Evolutionary conservation across 768 basidiomycete genomes (phyloP).

Genomic region (Leccinum broughii): DNA sequence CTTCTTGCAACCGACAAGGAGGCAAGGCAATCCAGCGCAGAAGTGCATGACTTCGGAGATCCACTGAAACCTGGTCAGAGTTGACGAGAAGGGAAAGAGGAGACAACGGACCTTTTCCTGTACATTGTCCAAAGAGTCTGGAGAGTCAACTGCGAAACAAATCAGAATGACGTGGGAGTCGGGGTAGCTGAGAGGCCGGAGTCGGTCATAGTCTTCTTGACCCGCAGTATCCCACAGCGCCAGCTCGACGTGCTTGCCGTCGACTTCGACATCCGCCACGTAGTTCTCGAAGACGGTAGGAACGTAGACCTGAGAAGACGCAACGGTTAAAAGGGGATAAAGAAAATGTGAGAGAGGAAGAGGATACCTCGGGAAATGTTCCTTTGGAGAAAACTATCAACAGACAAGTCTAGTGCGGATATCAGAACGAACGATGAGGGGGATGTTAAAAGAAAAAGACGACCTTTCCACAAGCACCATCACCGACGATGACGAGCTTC

Average conservation of each 20-base stretch:
- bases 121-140: conserved; percentile 98
- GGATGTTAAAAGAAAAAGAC: background rate
- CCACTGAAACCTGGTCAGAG: conserved; percentile 60
- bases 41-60: conserved; percentile 99
- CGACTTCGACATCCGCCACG: conserved; percentile 97
- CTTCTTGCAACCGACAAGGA: conserved; percentile 99
- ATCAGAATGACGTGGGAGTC: conserved; percentile 99
- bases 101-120: conserved; percentile 87
- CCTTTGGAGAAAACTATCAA: conserved; percentile 97
- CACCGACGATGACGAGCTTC: conserved; percentile 98
- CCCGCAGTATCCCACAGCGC: conserved; percentile 99
- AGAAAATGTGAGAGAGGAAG: background rate
- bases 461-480: conserved; percentile 97
- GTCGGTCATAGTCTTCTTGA: conserved; percentile 98
- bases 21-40: conserved; percentile 90
- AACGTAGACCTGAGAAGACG: conserved; percentile 79
- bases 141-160: conserved; percentile 97
- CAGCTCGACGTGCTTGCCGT: conserved; percentile 97
- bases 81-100: conserved; percentile 5
- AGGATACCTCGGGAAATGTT: conserved; percentile 86
- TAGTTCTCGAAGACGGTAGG: conserved; percentile 99
- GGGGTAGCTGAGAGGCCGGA: conserved; percentile 95
- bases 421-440: conserved; percentile 20
- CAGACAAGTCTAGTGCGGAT: conserved; percentile 69
- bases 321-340: background rate